These are phyloP conservation scores for Candida takata DNA, from an alignment of 805 yeast species.

Conservation along the genomic window DNA sequence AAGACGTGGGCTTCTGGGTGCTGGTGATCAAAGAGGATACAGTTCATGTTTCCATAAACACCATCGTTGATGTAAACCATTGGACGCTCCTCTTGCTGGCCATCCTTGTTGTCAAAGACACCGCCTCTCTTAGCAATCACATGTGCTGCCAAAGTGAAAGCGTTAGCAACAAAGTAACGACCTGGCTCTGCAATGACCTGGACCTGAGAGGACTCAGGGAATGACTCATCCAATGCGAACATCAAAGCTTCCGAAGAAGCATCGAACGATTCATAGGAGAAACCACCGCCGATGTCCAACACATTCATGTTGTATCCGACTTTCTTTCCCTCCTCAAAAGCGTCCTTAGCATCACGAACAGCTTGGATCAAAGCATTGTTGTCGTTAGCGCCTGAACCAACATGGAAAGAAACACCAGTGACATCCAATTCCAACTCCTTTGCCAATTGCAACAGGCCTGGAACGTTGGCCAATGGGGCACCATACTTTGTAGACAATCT, in stretches of 20 bases:
- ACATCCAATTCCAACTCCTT: conserved; percentile 54
- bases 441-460: conserved; percentile 53
- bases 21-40: conserved; percentile 90
- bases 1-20: conserved; percentile 64
- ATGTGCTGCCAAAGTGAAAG: conserved; percentile 78
- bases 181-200: conserved; percentile 89
- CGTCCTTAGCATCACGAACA: conserved; percentile 55
- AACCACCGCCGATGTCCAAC: conserved; percentile 94
- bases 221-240: conserved; percentile 46
- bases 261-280: conserved; percentile 54
- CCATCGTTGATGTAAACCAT: conserved; percentile 93
- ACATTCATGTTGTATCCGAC: conserved; percentile 43
- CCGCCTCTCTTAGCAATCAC: conserved; percentile 76
- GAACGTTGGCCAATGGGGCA: conserved; percentile 52
- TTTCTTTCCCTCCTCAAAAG: conserved; percentile 53
- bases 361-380: conserved; percentile 62
- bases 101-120: conserved; percentile 21
- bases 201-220: conserved; percentile 41
- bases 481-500: conserved; percentile 87
- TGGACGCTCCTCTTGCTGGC: conserved; percentile 31
- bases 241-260: conserved; percentile 53
- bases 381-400: conserved; percentile 89
- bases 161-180: conserved; percentile 76
- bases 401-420: conserved; percentile 89
- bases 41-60: conserved; percentile 91